Percentiles rank a stretch among this genome's conserved stretches.
Evolutionary conservation across 1,139 yeast species (phyloP).

Genomic region (Tardiomyces depauwii): DNA sequence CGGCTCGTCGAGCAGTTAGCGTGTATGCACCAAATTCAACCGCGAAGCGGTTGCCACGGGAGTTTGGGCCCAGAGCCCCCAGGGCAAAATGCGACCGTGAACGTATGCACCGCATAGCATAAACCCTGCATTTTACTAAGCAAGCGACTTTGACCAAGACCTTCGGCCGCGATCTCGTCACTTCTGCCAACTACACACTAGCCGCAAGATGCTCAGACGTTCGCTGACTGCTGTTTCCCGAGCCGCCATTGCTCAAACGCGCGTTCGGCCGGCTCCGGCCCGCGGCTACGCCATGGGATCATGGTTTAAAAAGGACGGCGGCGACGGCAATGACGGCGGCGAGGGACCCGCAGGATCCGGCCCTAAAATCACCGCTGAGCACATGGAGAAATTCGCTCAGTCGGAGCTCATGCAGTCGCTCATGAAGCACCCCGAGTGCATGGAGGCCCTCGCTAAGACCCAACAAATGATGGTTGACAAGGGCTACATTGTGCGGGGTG

Average conservation of each 20-base stretch:
- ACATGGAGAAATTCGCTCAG: background rate
- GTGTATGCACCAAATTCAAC: too few relatives aligned
- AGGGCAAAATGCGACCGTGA: too few relatives aligned
- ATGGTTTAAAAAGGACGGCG: background rate
- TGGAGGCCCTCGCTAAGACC: slow-evolving; percentile 12
- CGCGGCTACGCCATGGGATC: background rate
- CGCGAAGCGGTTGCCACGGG: too few relatives aligned
- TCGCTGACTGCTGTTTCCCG: background rate
- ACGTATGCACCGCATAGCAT: too few relatives aligned
- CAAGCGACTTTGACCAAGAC: too few relatives aligned
- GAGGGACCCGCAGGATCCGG: background rate
- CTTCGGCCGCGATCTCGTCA: too few relatives aligned
- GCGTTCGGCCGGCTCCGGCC: background rate
- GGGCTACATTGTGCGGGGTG: slow-evolving; percentile 4
- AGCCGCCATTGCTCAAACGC: background rate
- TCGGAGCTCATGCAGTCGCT: slow-evolving; percentile 6
- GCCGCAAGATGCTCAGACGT: background rate
- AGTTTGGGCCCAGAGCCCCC: too few relatives aligned
- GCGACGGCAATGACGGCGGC: background rate
- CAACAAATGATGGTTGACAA: slow-evolving; percentile 11
- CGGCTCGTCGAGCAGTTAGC: too few relatives aligned
- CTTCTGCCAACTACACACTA: background rate
- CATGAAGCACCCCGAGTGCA: slow-evolving; percentile 9
- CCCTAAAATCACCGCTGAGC: background rate
- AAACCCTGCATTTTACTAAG: too few relatives aligned